Conservation (phyloP, 2,329 filamentous ascomycete species). For the Aspergillus fumigatiaffinis region DNA sequence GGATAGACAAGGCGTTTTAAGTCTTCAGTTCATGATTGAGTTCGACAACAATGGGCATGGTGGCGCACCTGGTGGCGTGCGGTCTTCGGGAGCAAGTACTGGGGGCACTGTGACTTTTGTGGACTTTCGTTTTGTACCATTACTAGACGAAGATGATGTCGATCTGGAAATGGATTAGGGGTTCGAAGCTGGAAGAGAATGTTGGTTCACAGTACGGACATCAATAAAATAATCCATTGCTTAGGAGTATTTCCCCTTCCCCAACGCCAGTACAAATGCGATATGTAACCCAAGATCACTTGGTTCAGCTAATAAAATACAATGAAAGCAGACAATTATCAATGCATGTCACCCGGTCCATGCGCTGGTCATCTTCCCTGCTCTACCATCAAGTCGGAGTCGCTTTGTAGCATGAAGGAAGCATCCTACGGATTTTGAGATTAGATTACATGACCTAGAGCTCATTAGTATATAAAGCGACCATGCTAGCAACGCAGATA, state of each 20-base stretch:
- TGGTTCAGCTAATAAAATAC: background rate
- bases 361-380: background rate
- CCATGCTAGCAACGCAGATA: background rate
- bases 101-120: constrained; percentile 41
- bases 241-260: background rate
- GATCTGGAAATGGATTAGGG: constrained; percentile 1
- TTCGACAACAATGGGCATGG: constrained; percentile 56
- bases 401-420: background rate
- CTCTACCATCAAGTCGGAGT: background rate
- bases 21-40: constrained; percentile 94
- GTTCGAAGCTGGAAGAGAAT: background rate
- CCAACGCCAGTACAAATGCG: background rate
- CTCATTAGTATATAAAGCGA: background rate
- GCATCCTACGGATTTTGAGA: background rate
- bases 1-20: constrained; percentile 85
- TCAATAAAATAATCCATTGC: background rate
- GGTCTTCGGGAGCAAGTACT: constrained; percentile 15
- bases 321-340: background rate
- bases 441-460: background rate
- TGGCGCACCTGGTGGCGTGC: constrained; percentile 19
- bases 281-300: background rate
- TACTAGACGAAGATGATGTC: constrained; percentile 38
- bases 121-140: constrained; percentile 46
- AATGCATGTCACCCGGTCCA: background rate
- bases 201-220: background rate